phyloP scores from a whole-genome alignment of 306 rosid species.

The Lotus japonicus region DNA sequence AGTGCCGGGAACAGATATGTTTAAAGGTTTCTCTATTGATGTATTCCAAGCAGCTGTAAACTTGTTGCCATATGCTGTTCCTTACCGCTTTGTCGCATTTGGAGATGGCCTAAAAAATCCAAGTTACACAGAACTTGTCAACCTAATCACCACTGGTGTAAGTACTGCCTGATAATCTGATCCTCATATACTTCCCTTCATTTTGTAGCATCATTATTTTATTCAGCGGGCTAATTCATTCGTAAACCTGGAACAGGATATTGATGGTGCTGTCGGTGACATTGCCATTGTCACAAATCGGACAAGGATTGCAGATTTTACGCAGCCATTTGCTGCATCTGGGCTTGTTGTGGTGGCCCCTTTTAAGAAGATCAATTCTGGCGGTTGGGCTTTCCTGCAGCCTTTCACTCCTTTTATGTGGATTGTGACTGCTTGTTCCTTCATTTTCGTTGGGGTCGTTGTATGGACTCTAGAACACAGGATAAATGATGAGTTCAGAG shows the following conservation, averaged over 20 bases:
- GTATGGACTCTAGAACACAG: constrained; percentile 94
- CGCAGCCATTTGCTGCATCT: constrained; percentile 87
- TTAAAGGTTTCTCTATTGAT: constrained; percentile 85
- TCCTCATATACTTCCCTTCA: not conserved
- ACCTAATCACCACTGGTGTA: constrained; percentile 61
- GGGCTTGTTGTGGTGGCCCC: constrained; percentile 93
- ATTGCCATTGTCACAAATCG: constrained; percentile 81
- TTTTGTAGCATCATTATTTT: not conserved
- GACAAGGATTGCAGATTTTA: constrained; percentile 80
- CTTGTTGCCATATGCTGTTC: constrained; percentile 85
- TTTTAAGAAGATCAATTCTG: constrained; percentile 58
- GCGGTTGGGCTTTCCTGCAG: constrained; percentile 88
- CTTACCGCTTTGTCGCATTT: constrained; percentile 54
- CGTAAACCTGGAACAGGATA: constrained; percentile 30
- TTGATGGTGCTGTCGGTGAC: constrained; percentile 91
- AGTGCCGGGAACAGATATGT: constrained; percentile 56
- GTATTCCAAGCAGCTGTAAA: constrained; percentile 73
- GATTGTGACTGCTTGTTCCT: constrained; percentile 63
- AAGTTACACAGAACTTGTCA: constrained; percentile 67
- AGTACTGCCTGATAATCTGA: constrained; percentile 26
- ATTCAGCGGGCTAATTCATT: constrained; percentile 20
- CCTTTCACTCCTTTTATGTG: constrained; percentile 84
- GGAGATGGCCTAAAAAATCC: constrained; percentile 78
- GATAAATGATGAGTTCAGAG: constrained; percentile 87
- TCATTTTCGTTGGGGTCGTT: constrained; percentile 71